Base-by-base conservation (phyloP, 2,329 filamentous ascomycete species). In the Scytalidium lignicola region DNA sequence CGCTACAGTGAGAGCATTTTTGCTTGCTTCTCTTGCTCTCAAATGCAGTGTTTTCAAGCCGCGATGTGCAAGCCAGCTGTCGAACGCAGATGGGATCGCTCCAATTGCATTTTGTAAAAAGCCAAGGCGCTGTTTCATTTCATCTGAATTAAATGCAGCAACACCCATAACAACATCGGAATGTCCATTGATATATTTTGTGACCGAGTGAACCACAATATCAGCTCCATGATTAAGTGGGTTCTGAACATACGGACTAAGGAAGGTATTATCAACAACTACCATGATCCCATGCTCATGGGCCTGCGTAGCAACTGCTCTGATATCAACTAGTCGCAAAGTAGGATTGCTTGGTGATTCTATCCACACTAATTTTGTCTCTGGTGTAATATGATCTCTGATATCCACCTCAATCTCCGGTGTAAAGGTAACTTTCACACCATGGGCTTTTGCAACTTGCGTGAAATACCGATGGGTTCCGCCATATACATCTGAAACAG, bases 121-220 rank as follows among this genome's bases (percentile, higher is more conserved):
- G 46, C 82, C 76, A 19, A 99, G 80, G 40, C 88, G 83, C 55
- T 85, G 74, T 65, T 84, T 83, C 58, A 99, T 77, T 17, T 82
- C 79, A 49, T 90, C 83, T 23, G 86, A 88, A 78, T 96, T 97
- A 80, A 95, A 95, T 45, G 93, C 93, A 43, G 90, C 92, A 23
- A 93, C 87, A 57, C 93, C 93, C 93, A 99, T 99, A 62, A 97
- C 85, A 8, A 99, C 93, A 68, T 99, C 93, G 66, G 83, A 80
- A 74, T 99, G 93, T 45, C 93, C 93, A 69, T 97, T 97, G 74
- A 99, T 97, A 74, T 97, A 99, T 74, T 99, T 99, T 41, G 93
- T 99, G 49, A 99, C 93, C 48, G 85, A 91, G 78, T 97, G 92
- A 41, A 97, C 87, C 58, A 97, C 92, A 56, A 97, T 91, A 69